Evolutionary conservation across 805 yeast genomes (phyloP), one percentile per base, ranked within the genome.

Genomic region (Candida railenensis): DNA sequence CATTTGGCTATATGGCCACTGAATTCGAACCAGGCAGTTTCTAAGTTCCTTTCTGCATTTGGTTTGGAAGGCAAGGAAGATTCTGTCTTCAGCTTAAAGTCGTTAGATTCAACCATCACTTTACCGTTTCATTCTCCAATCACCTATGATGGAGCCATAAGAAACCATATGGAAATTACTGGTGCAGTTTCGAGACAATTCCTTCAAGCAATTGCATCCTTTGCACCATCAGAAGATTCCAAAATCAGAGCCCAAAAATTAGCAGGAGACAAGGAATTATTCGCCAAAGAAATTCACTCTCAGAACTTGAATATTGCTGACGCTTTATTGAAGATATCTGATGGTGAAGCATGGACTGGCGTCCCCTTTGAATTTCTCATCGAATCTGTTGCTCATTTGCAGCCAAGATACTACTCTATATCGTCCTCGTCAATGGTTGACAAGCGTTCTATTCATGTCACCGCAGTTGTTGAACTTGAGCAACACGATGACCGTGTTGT

Each of bases 1-100:
- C 98, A 92, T 68, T 69, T 94, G 51, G 98, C 96, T 14, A 73
- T 94, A 47, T 89, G 97, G 95, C 94, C 97, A 32, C 88, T 94
- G 20, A 92, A 92, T 67, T 74, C 96, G 1, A 74, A 84, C 59
- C 89, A 83, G 62, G 81, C 87, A 56, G 84, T 90, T 30, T 75
- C 71, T n/a, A 72, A 75, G 37, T 86, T 94, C 55, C 69, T 86
- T 49, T 55, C 68, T 40, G 82, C 87, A 4, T 81, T 92, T 45
- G 84, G 80, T 30, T 74, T 91, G 48, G 57, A 65, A 12, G 73
- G 63, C 28, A 80, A 79, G 56, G 71, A 74, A 48, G 74, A 81
- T 42, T 60, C 63, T 3, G 85, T 86, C 7, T 80, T 90, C 52
- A 74, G 78, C 40, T 73, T 92, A 58, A 80, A 78, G 58, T 72